phyloP scores from a whole-genome alignment of 2,329 filamentous ascomycete genomes.

The Cladosporium velox region DNA sequence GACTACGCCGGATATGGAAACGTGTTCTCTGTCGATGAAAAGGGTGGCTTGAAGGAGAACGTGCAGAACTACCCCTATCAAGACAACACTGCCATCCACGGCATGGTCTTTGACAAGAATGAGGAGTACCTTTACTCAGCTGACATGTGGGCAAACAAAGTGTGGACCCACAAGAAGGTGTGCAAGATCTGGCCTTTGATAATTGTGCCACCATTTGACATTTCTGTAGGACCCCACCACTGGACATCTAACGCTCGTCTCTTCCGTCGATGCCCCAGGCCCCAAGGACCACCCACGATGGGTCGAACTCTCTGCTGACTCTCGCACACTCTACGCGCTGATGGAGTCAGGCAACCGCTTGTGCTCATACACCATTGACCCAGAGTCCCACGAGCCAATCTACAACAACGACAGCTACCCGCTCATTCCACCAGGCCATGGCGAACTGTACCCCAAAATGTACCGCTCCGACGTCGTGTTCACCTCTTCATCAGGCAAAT shows the following conservation, averaged over 20 bases:
- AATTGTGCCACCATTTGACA: too few species aligned
- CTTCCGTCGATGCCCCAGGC: constrained; percentile 70
- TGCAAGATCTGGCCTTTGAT: too few species aligned
- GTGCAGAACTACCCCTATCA: constrained; percentile 74
- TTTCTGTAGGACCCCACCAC: constrained; percentile 54
- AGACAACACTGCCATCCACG: constrained; percentile 71
- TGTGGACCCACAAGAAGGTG: constrained; percentile 79
- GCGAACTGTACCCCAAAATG: constrained; percentile 58
- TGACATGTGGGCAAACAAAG: constrained; percentile 73
- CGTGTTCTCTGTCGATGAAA: constrained; percentile 62
- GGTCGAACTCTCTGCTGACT: constrained; percentile 80
- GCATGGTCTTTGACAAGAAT: constrained; percentile 76
- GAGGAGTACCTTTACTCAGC: constrained; percentile 78
- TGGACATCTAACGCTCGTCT: constrained; percentile 68
- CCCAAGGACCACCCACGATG: constrained; percentile 79
- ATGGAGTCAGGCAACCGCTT: constrained; percentile 89
- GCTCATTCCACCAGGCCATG: constrained; percentile 73
- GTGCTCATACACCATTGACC: constrained; percentile 79
- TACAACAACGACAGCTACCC: constrained; percentile 78
- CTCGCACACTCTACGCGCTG: constrained; percentile 77
- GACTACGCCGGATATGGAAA: constrained; percentile 79
- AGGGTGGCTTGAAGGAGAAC: constrained; percentile 62
- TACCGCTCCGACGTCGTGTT: constrained; percentile 86
- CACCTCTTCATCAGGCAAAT: constrained; percentile 66
- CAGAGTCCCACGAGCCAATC: constrained; percentile 69